Evolutionary conservation across 148 eudicot species (phyloP).

Genomic region (Fallopia convolvulus): DNA sequence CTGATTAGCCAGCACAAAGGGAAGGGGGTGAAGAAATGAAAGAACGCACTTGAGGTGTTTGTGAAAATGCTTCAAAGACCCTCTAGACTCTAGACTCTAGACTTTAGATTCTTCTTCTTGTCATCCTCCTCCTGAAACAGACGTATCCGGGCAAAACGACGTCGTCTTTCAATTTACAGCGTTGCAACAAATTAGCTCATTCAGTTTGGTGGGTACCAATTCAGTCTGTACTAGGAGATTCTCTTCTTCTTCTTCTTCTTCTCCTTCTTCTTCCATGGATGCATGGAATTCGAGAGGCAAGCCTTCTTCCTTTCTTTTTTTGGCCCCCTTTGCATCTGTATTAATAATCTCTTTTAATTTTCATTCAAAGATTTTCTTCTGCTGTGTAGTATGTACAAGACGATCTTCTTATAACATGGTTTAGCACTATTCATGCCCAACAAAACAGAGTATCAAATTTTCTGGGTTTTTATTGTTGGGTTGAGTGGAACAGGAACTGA

Average conservation of each 20-base stretch:
- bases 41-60: not conserved
- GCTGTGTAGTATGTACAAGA: not conserved
- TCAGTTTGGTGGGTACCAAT: slow-evolving; percentile 3
- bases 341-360: not conserved
- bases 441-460: not conserved
- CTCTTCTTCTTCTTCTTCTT: no score
- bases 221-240: slow-evolving; percentile 2
- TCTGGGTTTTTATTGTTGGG: not conserved
- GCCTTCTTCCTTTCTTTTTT: not conserved
- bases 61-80: slow-evolving; percentile 6
- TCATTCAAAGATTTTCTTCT: not conserved
- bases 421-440: not conserved
- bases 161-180: not conserved
- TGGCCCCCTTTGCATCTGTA: not conserved
- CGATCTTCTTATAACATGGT: not conserved
- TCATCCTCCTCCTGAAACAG: not conserved
- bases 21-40: not conserved
- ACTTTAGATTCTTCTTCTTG: not conserved
- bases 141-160: not conserved
- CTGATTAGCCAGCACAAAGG: not conserved
- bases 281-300: not conserved
- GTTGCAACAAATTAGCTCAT: not conserved
- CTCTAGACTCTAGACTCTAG: no score
- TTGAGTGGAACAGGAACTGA: not conserved
- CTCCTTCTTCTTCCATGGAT: not conserved